phyloP scores from a whole-genome alignment of 371 early-diverging fungal genomes.

The Syncephalastrum monosporum region DNA sequence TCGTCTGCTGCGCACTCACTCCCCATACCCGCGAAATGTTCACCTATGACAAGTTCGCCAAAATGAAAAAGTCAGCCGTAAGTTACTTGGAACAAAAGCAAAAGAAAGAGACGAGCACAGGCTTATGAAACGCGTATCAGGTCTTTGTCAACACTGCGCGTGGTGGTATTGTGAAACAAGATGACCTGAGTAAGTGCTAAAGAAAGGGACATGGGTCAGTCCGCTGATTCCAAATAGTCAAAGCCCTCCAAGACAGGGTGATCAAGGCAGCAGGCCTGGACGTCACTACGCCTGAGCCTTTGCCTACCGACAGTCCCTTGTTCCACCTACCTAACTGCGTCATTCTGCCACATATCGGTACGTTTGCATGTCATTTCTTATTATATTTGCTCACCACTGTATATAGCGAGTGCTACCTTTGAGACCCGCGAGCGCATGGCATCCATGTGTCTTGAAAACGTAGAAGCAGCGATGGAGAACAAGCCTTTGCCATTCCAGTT shows the following conservation, averaged over 20 bases:
- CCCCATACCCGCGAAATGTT: conserved; percentile 73
- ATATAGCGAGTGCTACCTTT: conserved; percentile 72
- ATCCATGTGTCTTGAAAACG: conserved; percentile 29
- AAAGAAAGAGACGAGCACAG: too few relatives aligned
- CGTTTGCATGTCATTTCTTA: conserved; percentile 18
- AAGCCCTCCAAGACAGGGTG: conserved; percentile 56
- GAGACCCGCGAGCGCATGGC: conserved; percentile 86
- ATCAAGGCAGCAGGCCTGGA: conserved; percentile 82
- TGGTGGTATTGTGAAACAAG: conserved; percentile 79
- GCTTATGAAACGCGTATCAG: conserved; percentile 12
- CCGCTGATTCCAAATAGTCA: conserved; percentile 22
- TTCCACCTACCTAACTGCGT: conserved; percentile 61
- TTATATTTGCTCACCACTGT: conserved; percentile 1
- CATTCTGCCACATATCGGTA: conserved; percentile 71
- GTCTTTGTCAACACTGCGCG: conserved; percentile 83
- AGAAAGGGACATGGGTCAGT: neutral
- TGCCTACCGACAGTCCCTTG: conserved; percentile 63
- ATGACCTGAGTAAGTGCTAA: conserved; percentile 49
- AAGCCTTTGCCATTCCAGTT: conserved; percentile 16
- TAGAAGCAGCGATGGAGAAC: conserved; percentile 17
- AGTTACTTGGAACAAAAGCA: neutral
- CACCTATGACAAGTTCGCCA: conserved; percentile 54
- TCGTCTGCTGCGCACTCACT: conserved; percentile 75
- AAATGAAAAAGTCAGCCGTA: conserved; percentile 72
- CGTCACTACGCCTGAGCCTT: conserved; percentile 87